Conservation (phyloP, 2,329 filamentous ascomycete genomes). For the Cadophora gregata region DNA sequence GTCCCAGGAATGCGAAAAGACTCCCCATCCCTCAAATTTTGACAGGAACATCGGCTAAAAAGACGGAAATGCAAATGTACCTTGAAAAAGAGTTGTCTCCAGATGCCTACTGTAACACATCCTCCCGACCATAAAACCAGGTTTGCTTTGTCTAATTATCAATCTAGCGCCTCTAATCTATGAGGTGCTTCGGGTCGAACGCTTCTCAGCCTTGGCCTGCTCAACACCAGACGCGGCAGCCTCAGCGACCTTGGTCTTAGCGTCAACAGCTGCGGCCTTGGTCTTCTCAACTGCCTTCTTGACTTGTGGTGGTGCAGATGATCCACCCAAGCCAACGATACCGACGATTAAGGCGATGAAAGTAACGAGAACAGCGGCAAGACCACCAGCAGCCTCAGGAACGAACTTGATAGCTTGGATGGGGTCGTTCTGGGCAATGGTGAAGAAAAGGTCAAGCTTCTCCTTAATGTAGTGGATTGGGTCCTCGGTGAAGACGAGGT, state of each 20-base stretch:
- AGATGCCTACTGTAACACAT: slow-evolving; percentile 29
- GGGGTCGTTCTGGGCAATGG: slow-evolving; percentile 79
- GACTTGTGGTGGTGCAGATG: slow-evolving; percentile 71
- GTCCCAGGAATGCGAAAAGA: slow-evolving; percentile 27
- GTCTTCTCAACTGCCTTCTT: slow-evolving; percentile 72
- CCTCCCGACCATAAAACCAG: slow-evolving; percentile 5
- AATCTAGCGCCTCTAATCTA: slow-evolving; percentile 28
- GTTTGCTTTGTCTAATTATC: slow-evolving; percentile 3
- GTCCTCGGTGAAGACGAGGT: slow-evolving; percentile 90
- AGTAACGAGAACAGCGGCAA: slow-evolving; percentile 73
- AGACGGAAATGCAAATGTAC: slow-evolving; percentile 29
- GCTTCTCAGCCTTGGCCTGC: slow-evolving; percentile 67
- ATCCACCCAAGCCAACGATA: slow-evolving; percentile 66
- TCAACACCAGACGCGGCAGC: slow-evolving; percentile 68
- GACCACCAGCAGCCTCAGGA: slow-evolving; percentile 85
- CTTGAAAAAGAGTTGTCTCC: slow-evolving; percentile 16
- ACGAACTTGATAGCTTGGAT: slow-evolving; percentile 85
- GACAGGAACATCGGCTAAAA: slow-evolving; percentile 20
- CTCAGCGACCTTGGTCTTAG: slow-evolving; percentile 74
- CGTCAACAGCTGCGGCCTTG: slow-evolving; percentile 76
- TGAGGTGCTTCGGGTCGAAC: slow-evolving; percentile 41
- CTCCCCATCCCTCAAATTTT: neutral
- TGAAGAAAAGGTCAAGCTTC: slow-evolving; percentile 91
- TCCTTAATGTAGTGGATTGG: slow-evolving; percentile 86
- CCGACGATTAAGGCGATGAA: slow-evolving; percentile 74